phyloP scores from a whole-genome alignment of 306 rosid genomes.

The Quercus cerris region DNA sequence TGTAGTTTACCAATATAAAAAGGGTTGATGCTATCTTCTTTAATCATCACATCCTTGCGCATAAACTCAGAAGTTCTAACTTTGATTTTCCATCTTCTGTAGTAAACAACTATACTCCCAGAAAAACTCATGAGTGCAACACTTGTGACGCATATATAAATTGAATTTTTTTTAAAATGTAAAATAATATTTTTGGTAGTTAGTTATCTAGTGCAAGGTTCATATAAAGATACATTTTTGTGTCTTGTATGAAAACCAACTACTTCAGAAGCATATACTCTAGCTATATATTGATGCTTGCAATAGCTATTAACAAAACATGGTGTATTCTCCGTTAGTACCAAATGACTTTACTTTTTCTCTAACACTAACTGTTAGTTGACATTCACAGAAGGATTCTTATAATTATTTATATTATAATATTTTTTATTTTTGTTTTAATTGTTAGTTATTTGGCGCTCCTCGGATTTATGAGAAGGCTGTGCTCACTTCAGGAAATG shows the following conservation, averaged over 20 bases:
- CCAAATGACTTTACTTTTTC: not conserved
- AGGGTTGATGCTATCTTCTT: not conserved
- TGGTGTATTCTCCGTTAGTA: not conserved
- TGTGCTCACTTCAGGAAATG: slow-evolving; percentile 7
- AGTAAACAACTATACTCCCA: not conserved
- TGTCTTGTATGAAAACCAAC: not conserved
- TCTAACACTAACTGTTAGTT: not conserved
- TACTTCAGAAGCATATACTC: not conserved
- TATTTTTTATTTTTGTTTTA: slow-evolving; percentile 6
- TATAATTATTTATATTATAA: not conserved
- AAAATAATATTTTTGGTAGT: not conserved
- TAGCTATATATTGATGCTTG: not conserved
- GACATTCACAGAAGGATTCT: not conserved
- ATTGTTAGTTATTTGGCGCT: slow-evolving; percentile 56
- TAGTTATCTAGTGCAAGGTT: not conserved
- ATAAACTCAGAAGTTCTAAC: not conserved
- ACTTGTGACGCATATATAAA: not conserved
- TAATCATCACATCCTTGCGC: not conserved
- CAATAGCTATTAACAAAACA: not conserved
- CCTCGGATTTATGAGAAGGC: slow-evolving; percentile 63
- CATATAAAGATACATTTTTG: not conserved
- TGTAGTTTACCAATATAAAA: too few species aligned
- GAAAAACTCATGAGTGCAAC: not conserved
- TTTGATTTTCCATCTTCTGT: not conserved
- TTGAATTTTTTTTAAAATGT: not conserved